Evolutionary conservation across 768 basidiomycete genomes (phyloP).

Genomic region (Antrodiella citrinella): DNA sequence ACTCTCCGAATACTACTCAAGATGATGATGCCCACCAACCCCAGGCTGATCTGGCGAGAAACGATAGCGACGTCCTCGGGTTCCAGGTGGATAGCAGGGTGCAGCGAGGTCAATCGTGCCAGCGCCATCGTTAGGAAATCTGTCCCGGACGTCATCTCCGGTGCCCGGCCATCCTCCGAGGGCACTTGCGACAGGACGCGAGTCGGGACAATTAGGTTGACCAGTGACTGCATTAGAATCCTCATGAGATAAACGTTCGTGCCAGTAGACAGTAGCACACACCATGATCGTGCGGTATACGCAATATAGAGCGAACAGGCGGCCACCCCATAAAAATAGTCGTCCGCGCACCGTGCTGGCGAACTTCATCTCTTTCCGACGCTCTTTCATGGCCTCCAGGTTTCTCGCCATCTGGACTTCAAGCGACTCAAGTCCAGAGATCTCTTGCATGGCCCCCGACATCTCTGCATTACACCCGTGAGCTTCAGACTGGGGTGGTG

Average conservation of each 20-base stretch:
- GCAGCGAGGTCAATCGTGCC: conserved; percentile 31
- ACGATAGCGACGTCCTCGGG: conserved; percentile 31
- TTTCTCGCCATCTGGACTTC: conserved; percentile 61
- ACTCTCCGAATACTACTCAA: conserved; percentile 64
- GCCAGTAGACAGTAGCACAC: conserved; percentile 27
- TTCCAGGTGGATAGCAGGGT: conserved; percentile 26
- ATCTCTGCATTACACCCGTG: conserved; percentile 23
- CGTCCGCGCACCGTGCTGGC: conserved; percentile 48
- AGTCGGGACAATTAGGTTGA: conserved; percentile 41
- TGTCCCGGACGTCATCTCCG: conserved; percentile 2
- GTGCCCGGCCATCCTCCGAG: not conserved
- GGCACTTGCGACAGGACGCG: conserved; percentile 3
- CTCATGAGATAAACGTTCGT: too few relatives aligned
- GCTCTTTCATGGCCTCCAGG: conserved; percentile 40
- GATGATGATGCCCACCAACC: conserved; percentile 71
- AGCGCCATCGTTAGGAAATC: conserved; percentile 37
- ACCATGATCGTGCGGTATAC: conserved; percentile 54
- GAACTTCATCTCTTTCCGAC: conserved; percentile 41
- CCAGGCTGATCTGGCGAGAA: conserved; percentile 52
- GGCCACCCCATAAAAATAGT: conserved; percentile 36
- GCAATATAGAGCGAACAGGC: conserved; percentile 62
- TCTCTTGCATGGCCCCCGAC: conserved; percentile 40
- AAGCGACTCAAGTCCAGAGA: conserved; percentile 56
- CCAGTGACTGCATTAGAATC: conserved; percentile 39
- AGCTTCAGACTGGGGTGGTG: too few relatives aligned